phyloP scores from a whole-genome alignment of 345 rosid genomes.

The Dimocarpus longan region DNA sequence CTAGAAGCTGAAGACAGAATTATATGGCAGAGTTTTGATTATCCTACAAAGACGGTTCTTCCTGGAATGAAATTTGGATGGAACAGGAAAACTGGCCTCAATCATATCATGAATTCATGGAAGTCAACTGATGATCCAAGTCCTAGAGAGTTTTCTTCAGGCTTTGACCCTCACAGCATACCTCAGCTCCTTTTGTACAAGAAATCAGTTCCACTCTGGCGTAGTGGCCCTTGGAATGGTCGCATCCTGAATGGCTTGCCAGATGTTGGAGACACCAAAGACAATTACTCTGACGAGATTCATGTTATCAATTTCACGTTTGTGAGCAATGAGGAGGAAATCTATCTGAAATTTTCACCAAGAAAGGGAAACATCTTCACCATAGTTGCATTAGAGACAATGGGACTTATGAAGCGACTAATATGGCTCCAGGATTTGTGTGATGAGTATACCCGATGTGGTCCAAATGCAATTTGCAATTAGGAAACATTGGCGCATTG shows the following conservation, averaged over 20 bases:
- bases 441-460: too few relatives aligned
- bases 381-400: neutral
- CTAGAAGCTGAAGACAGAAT: too few relatives aligned
- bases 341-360: neutral
- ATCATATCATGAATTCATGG: too few relatives aligned
- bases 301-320: neutral
- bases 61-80: too few relatives aligned
- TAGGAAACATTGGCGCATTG: neutral
- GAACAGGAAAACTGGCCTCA: too few relatives aligned
- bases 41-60: too few relatives aligned
- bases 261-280: too few relatives aligned
- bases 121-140: too few relatives aligned
- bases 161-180: slow-evolving; percentile 11
- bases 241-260: neutral
- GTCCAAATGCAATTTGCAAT: slow-evolving; percentile 16
- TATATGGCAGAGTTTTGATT: too few relatives aligned
- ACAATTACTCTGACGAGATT: too few relatives aligned
- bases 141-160: neutral
- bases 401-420: neutral
- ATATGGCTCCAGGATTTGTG: slow-evolving; percentile 6
- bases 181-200: neutral
- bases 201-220: neutral
- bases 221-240: slow-evolving; percentile 23
- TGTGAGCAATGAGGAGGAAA: neutral
- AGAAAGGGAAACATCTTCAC: neutral